A percentile compares a stretch with the other conserved stretches of the same genome.
Evolutionary conservation across 1,139 yeast species (phyloP).

Genomic region (Protomyces inundatus): DNA sequence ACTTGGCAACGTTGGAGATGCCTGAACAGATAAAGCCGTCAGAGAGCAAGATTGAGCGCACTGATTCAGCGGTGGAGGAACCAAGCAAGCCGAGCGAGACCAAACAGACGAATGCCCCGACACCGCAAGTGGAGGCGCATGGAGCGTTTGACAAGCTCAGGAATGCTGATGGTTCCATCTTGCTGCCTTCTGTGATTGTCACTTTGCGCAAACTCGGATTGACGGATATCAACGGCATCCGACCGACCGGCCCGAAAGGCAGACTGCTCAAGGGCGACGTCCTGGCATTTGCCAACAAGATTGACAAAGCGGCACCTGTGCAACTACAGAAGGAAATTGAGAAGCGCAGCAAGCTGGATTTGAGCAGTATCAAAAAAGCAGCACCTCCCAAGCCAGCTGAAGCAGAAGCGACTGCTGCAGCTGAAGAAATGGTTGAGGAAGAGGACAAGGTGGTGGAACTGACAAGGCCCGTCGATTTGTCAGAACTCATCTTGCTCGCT

Average conservation of each 20-base stretch:
- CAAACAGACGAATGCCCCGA: not conserved
- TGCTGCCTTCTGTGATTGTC: conserved; percentile 75
- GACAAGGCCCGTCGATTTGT: conserved; percentile 31
- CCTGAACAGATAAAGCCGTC: conserved; percentile 43
- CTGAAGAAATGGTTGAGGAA: conserved; percentile 37
- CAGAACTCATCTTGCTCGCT: conserved; percentile 11
- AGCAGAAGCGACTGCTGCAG: conserved; percentile 34
- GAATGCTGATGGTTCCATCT: conserved; percentile 36
- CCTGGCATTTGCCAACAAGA: conserved; percentile 71
- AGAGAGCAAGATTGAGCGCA: conserved; percentile 31
- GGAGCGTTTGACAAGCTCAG: not conserved
- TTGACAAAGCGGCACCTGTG: conserved; percentile 52
- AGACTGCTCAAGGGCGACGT: conserved; percentile 87
- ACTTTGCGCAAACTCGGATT: conserved; percentile 59
- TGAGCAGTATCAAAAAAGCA: conserved; percentile 59
- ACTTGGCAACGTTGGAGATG: conserved; percentile 55
- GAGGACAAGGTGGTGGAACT: conserved; percentile 38
- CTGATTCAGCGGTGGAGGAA: conserved; percentile 28
- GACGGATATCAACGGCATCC: conserved; percentile 67
- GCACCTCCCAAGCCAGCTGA: conserved; percentile 42
- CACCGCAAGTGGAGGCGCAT: not conserved
- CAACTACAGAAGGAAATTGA: conserved; percentile 55
- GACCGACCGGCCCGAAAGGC: conserved; percentile 86
- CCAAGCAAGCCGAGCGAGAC: conserved; percentile 19
- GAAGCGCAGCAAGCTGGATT: conserved; percentile 62